Conservation (phyloP, 2,329 filamentous ascomycete genomes). For the Byssoonygena ceratinophila region DNA sequence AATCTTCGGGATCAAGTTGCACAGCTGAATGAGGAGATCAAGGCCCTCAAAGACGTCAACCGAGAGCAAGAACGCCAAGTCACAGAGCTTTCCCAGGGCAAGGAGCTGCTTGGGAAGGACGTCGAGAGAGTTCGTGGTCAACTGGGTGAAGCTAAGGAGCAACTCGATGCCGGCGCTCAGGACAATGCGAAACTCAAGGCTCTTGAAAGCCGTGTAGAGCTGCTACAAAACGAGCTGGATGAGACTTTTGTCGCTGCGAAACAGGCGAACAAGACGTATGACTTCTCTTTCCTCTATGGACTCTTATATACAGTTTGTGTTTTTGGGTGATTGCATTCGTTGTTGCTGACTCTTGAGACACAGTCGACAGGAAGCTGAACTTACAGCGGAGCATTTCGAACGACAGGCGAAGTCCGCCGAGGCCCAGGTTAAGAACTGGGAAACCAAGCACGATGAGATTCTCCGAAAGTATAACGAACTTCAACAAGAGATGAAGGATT, state of each 20-base stretch:
- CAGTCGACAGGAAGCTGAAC: slow-evolving; percentile 96
- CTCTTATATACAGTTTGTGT: background rate
- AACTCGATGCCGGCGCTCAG: slow-evolving; percentile 69
- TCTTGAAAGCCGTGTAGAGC: slow-evolving; percentile 80
- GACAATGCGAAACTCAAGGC: slow-evolving; percentile 84
- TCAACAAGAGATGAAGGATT: slow-evolving; percentile 84
- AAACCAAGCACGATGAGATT: slow-evolving; percentile 97
- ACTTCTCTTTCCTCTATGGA: slow-evolving; percentile 18
- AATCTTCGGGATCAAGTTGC: slow-evolving; percentile 70
- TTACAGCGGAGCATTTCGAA: slow-evolving; percentile 98
- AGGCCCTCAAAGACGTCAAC: slow-evolving; percentile 87
- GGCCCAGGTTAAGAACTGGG: slow-evolving; percentile 83
- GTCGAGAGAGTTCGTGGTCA: slow-evolving; percentile 82
- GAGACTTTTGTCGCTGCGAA: slow-evolving; percentile 90
- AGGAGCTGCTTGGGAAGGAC: slow-evolving; percentile 76
- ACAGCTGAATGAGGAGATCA: slow-evolving; percentile 78
- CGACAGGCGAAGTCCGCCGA: slow-evolving; percentile 98
- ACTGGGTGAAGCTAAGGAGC: slow-evolving; percentile 79
- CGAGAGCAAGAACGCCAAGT: slow-evolving; percentile 96
- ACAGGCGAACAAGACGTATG: slow-evolving; percentile 97
- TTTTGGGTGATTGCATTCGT: background rate
- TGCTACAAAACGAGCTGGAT: slow-evolving; percentile 97
- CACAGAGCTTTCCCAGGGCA: slow-evolving; percentile 91
- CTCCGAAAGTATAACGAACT: slow-evolving; percentile 71
- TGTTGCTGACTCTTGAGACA: slow-evolving; percentile 17